phyloP scores from a whole-genome alignment of 495 filamentous ascomycete genomes.

The Penicillium canescens region DNA sequence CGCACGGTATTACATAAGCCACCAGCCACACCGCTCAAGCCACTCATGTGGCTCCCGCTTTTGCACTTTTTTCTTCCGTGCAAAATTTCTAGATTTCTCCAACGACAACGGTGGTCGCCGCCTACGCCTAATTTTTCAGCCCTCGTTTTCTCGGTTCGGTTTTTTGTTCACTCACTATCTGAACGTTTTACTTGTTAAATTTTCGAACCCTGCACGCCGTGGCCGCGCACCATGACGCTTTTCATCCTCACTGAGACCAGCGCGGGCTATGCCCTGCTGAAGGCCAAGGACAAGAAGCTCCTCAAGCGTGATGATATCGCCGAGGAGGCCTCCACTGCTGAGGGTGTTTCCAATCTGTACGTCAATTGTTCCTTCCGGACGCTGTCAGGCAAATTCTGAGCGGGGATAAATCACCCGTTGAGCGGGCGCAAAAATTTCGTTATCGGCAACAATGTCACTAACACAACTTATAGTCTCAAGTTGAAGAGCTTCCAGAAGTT shows the following conservation, averaged over 20 bases:
- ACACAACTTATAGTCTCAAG: slow-evolving; percentile 65
- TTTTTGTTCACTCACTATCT: background rate
- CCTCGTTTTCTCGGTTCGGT: slow-evolving; percentile 18
- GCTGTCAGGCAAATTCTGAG: slow-evolving; percentile 2
- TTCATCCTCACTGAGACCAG: slow-evolving; percentile 89
- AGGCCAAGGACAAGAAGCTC: slow-evolving; percentile 97
- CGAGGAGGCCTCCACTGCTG: slow-evolving; percentile 72
- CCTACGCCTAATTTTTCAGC: slow-evolving; percentile 17
- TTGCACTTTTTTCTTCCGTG: slow-evolving; percentile 33
- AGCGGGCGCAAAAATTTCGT: slow-evolving; percentile 27
- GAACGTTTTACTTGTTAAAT: slow-evolving; percentile 8
- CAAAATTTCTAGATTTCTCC: slow-evolving; percentile 35
- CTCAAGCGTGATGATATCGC: slow-evolving; percentile 79
- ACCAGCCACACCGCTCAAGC: slow-evolving; percentile 21
- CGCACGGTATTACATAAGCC: slow-evolving; percentile 24
- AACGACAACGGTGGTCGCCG: slow-evolving; percentile 28
- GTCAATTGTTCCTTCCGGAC: slow-evolving; percentile 30
- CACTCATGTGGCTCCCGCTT: slow-evolving; percentile 23
- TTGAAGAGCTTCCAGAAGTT: slow-evolving; percentile 97
- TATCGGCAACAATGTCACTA: slow-evolving; percentile 23
- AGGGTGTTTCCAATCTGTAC: slow-evolving; percentile 85
- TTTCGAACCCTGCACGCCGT: slow-evolving; percentile 29
- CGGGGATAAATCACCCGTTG: slow-evolving; percentile 7
- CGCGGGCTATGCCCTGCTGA: slow-evolving; percentile 96
- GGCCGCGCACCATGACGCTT: slow-evolving; percentile 62